Evolutionary conservation across 768 basidiomycete genomes (phyloP).

Genomic region (Serpula lacrymans): DNA sequence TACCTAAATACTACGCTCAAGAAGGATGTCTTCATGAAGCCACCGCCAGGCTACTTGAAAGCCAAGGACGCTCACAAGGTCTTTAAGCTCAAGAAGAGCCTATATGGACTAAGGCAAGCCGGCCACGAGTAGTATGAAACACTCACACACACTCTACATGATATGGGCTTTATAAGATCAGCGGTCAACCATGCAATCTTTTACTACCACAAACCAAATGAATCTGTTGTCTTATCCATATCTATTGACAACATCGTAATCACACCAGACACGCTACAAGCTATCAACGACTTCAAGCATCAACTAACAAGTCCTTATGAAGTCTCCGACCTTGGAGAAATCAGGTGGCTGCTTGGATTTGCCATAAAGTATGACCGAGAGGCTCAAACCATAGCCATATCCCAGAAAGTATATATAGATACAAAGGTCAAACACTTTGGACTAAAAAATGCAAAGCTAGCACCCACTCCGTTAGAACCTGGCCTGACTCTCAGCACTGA

Average conservation of each 20-base stretch:
- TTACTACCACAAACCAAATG: constrained; percentile 1
- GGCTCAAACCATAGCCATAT: constrained; percentile 21
- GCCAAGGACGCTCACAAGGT: constrained; percentile 8
- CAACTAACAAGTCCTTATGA: constrained; percentile 25
- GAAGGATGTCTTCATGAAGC: constrained; percentile 19
- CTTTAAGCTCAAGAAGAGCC: constrained; percentile 20
- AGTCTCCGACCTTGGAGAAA: constrained; percentile 26
- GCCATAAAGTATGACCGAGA: constrained; percentile 19
- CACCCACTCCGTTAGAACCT: not conserved
- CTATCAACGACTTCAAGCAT: constrained; percentile 1
- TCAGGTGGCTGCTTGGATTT: constrained; percentile 30
- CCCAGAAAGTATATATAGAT: constrained; percentile 26
- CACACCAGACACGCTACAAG: not conserved
- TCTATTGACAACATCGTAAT: constrained; percentile 5
- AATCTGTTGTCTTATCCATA: not conserved
- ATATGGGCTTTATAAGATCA: constrained; percentile 4
- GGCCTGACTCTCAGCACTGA: not conserved
- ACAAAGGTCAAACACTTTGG: not conserved
- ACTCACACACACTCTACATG: constrained; percentile 1
- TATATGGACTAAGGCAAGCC: constrained; percentile 31
- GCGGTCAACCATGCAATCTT: constrained; percentile 5
- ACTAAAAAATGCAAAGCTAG: not conserved
- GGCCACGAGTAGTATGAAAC: constrained; percentile 19
- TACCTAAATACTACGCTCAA: constrained; percentile 13
- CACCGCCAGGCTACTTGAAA: constrained; percentile 16